phyloP scores from a whole-genome alignment of 768 basidiomycete genomes.

The Arthromyces matolae region DNA sequence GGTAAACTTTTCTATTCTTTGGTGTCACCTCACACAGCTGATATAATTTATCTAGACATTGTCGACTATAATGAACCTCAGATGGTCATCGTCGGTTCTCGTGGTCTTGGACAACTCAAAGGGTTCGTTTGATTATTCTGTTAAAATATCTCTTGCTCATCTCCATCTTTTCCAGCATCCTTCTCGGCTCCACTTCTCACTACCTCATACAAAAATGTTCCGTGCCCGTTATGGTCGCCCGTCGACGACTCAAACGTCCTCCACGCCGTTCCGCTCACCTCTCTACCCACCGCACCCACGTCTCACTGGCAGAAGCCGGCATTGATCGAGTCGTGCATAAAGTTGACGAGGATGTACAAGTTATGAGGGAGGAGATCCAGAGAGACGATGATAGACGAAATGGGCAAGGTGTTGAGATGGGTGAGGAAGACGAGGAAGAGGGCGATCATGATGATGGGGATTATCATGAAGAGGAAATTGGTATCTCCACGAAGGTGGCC shows the following conservation, averaged over 20 bases:
- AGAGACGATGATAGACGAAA: constrained; percentile 56
- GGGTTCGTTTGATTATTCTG: constrained; percentile 50
- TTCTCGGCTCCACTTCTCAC: constrained; percentile 93
- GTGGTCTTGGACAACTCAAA: constrained; percentile 83
- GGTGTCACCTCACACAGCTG: not conserved
- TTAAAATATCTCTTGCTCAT: not conserved
- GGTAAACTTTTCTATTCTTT: constrained; percentile 35
- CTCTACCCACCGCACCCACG: constrained; percentile 74
- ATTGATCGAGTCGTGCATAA: constrained; percentile 85
- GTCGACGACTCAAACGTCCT: constrained; percentile 85
- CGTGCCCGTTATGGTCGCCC: constrained; percentile 95
- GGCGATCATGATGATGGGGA: constrained; percentile 18
- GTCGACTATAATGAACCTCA: constrained; percentile 84
- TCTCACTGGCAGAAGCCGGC: constrained; percentile 82
- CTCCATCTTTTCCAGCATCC: constrained; percentile 51
- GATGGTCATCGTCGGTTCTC: constrained; percentile 95
- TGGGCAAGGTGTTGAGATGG: constrained; percentile 28
- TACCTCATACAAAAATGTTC: constrained; percentile 94
- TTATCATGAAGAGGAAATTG: no score
- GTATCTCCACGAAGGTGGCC: no score
- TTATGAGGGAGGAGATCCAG: constrained; percentile 74
- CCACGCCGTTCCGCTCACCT: constrained; percentile 79
- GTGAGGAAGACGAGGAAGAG: constrained; percentile 19
- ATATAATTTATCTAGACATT: constrained; percentile 46
- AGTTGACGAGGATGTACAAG: constrained; percentile 82